Conservation (phyloP, 345 rosid genomes). For the Nasturtium officinale region DNA sequence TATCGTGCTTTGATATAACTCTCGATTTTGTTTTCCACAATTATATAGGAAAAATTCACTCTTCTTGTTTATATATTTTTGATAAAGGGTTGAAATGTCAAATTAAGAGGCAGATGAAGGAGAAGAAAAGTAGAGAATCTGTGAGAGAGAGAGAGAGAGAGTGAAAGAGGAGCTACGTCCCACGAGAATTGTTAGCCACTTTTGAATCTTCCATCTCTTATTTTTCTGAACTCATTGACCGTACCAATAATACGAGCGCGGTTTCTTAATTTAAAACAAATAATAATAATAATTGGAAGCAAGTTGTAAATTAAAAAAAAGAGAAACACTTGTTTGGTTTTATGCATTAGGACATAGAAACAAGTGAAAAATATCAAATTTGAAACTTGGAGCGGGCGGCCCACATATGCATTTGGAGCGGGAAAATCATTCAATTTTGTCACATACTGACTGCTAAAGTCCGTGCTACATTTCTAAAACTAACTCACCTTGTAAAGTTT, state of each 20-base stretch:
- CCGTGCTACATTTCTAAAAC: slow-evolving; percentile 20
- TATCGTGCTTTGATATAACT: neutral
- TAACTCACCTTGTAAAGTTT: slow-evolving; percentile 10
- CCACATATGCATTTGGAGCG: slow-evolving; percentile 34
- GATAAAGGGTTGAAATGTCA: neutral
- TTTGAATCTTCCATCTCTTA: slow-evolving; percentile 34
- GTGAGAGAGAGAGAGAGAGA: slow-evolving; percentile 4
- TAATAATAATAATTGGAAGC: neutral
- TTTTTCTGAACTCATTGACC: neutral
- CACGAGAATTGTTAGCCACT: slow-evolving; percentile 33
- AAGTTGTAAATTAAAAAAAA: neutral
- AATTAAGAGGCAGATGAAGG: slow-evolving; percentile 6
- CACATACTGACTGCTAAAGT: slow-evolving; percentile 22
- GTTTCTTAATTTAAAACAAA: neutral
- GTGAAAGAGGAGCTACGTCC: slow-evolving; percentile 17
- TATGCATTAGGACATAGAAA: slow-evolving; percentile 8
- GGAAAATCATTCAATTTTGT: slow-evolving; percentile 44
- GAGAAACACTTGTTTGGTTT: slow-evolving; percentile 16
- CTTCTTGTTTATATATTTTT: neutral
- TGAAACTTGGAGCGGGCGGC: slow-evolving; percentile 29
- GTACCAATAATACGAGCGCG: neutral
- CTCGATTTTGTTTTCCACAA: neutral
- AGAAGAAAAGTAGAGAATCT: slow-evolving; percentile 7
- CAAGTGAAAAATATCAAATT: neutral
- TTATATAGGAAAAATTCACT: neutral